A percentile compares a stretch with the other conserved stretches of the same genome.
Evolutionary conservation across 441 rosid genomes (phyloP).

Genomic region (Pelargonium citronellum): DNA sequence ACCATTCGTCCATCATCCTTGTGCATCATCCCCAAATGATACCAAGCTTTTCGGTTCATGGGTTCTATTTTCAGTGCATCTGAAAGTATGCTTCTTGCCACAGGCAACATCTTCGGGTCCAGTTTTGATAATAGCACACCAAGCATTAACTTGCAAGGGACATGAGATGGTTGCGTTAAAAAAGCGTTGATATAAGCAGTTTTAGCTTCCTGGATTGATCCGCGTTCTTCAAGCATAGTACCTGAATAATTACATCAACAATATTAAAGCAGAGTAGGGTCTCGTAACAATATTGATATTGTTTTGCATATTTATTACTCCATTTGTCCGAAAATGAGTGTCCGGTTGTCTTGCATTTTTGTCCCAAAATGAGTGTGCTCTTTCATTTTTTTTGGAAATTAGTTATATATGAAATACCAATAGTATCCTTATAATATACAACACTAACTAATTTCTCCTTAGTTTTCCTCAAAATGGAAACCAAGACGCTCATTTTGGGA

Average conservation of each 20-base stretch:
- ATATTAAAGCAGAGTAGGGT: too few relatives aligned
- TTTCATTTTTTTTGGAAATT: too few relatives aligned
- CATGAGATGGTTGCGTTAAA: constrained; percentile 50
- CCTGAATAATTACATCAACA: constrained; percentile 32
- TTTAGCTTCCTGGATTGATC: constrained; percentile 46
- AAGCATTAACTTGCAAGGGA: constrained; percentile 57
- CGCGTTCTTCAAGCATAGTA: constrained; percentile 58
- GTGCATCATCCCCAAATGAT: constrained; percentile 74
- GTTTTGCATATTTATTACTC: neutral
- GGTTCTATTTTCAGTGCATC: constrained; percentile 91
- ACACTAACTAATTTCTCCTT: too few relatives aligned
- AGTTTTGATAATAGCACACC: constrained; percentile 50
- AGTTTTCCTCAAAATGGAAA: too few relatives aligned
- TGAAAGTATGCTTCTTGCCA: constrained; percentile 70
- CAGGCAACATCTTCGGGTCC: constrained; percentile 52
- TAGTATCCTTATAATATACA: too few relatives aligned
- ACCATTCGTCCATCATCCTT: constrained; percentile 70
- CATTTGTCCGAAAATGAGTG: neutral
- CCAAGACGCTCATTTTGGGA: neutral
- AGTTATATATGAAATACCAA: too few relatives aligned
- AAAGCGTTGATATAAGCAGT: constrained; percentile 48
- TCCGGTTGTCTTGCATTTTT: too few relatives aligned
- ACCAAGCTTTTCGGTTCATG: constrained; percentile 77
- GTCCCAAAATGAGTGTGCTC: too few relatives aligned
- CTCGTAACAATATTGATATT: neutral